Conservation (phyloP, 164 flowering plant genomes). For the Saururus chinensis region DNA sequence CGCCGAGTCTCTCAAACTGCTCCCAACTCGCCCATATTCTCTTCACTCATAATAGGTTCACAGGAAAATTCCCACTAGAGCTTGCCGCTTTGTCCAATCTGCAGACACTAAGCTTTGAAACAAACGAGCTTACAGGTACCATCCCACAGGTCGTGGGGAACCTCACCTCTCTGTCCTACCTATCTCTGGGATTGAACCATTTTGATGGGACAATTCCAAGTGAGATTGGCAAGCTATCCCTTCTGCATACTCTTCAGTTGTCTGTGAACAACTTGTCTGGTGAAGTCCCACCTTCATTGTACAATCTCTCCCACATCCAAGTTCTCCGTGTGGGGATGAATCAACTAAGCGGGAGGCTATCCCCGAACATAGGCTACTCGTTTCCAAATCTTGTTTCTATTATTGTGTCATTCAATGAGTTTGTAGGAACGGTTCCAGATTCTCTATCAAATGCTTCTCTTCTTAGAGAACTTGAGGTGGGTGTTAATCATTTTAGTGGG, state of each 20-base stretch:
- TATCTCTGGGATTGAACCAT: background rate
- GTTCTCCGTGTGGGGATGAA: background rate
- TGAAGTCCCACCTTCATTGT: background rate
- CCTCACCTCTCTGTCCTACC: background rate
- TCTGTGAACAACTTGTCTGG: background rate
- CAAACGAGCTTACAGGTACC: constrained; percentile 8
- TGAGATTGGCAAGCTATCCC: background rate
- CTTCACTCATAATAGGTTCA: background rate
- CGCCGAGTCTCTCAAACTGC: constrained; percentile 1
- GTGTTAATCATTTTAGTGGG: constrained; percentile 15
- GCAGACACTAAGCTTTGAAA: background rate
- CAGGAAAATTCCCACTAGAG: constrained; percentile 8
- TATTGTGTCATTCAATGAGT: constrained; percentile 17
- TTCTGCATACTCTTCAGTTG: background rate
- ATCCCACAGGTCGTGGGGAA: constrained; percentile 20
- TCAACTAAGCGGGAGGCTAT: constrained; percentile 15
- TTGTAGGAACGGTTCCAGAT: constrained; percentile 36
- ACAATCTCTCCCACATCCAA: background rate
- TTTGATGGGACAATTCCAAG: background rate
- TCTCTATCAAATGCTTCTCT: constrained; percentile 32
- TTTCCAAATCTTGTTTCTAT: constrained; percentile 24
- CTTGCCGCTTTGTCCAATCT: constrained; percentile 1
- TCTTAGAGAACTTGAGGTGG: constrained; percentile 21
- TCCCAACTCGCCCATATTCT: background rate
- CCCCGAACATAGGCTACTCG: constrained; percentile 6